These are phyloP conservation scores for Collybiopsis confluens DNA, from an alignment of 768 basidiomycete species.

Conservation along the genomic window DNA sequence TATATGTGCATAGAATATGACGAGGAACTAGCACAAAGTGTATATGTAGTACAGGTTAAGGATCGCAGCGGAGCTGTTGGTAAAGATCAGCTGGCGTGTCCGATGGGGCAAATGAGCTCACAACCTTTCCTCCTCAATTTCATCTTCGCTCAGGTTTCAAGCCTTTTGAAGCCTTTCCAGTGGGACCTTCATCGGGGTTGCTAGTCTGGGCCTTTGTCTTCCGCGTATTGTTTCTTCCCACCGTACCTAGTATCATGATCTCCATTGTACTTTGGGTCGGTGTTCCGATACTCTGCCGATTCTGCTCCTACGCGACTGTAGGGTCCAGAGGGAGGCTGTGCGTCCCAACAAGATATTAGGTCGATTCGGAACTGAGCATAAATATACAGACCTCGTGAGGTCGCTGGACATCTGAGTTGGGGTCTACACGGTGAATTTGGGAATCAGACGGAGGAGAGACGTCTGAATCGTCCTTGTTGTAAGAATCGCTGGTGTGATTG, in stretches of 20 bases:
- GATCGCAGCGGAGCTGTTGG: too few species aligned
- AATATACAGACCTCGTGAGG: constrained; percentile 4
- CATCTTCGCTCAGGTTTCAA: constrained; percentile 5
- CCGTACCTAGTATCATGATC: constrained; percentile 6
- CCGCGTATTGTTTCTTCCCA: neutral
- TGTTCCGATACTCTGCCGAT: neutral
- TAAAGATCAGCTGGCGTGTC: too few species aligned
- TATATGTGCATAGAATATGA: too few species aligned
- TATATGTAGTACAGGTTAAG: too few species aligned
- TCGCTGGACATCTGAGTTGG: constrained; percentile 1
- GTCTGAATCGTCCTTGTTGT: constrained; percentile 5
- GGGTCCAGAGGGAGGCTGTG: constrained; percentile 3
- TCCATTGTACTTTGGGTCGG: neutral
- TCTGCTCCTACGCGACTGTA: constrained; percentile 1
- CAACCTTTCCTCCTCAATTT: neutral
- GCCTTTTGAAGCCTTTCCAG: neutral
- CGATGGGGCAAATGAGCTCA: too few species aligned
- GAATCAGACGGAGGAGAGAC: neutral
- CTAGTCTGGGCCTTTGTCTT: constrained; percentile 4
- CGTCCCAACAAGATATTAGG: too few species aligned
- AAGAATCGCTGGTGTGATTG: constrained; percentile 2
- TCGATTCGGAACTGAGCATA: neutral
- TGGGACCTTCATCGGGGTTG: constrained; percentile 3
- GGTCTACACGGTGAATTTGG: constrained; percentile 7
- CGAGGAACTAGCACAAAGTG: too few species aligned